A percentile compares a stretch with the other conserved stretches of the same genome.
Conservation (phyloP, 2,329 filamentous ascomycete genomes). For the Alternaria consortialis region DNA sequence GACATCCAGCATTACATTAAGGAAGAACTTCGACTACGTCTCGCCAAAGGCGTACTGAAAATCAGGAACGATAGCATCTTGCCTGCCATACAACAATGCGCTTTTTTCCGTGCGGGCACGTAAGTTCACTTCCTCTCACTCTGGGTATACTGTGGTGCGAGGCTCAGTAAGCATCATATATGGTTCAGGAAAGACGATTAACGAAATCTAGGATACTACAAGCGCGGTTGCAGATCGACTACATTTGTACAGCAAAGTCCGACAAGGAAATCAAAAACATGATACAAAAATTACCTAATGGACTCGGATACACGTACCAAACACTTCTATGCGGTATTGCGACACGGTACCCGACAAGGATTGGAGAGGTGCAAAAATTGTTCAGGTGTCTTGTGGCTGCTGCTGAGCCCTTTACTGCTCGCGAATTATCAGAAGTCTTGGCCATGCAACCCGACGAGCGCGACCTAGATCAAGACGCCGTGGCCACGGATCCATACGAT, state of each 20-base stretch:
- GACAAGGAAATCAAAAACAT: neutral
- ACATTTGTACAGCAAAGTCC: neutral
- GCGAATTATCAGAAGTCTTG: neutral
- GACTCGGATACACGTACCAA: neutral
- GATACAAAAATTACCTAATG: neutral
- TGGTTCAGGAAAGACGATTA: neutral
- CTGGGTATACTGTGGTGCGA: neutral
- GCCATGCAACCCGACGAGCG: neutral
- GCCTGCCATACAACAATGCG: neutral
- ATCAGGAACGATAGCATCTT: neutral
- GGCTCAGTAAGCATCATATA: too few species aligned
- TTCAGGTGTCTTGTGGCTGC: neutral
- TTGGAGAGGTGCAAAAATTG: neutral
- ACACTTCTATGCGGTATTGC: neutral
- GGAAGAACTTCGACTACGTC: neutral
- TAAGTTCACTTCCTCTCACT: neutral
- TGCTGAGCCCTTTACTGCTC: neutral
- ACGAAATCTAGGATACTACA: neutral
- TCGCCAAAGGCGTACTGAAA: neutral
- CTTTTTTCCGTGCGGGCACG: neutral
- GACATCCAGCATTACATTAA: neutral
- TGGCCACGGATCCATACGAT: neutral
- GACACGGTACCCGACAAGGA: neutral
- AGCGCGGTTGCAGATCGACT: neutral
- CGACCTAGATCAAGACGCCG: neutral